Evolutionary conservation across 768 basidiomycete species (phyloP).

Genomic region (Phlegmacium glaucopus): DNA sequence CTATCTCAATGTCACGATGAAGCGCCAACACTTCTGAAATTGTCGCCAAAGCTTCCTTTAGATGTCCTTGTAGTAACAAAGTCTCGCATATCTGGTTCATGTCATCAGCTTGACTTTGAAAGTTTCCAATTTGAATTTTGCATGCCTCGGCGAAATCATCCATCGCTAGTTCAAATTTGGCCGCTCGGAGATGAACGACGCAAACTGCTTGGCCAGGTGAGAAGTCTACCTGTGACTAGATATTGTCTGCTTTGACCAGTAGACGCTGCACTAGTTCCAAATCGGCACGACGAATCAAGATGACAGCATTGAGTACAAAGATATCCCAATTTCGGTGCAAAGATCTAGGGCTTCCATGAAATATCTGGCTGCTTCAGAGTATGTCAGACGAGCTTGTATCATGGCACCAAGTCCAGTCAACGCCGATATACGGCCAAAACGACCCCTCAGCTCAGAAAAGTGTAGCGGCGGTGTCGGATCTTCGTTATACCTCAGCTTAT

Average conservation of each 20-base stretch:
- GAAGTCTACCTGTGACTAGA: no score
- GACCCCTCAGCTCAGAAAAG: constrained; percentile 17
- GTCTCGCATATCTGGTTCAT: constrained; percentile 13
- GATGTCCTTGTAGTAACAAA: constrained; percentile 6
- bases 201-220: constrained; percentile 17
- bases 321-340: constrained; percentile 8
- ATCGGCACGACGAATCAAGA: no score
- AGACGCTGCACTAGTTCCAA: no score
- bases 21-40: constrained; percentile 13
- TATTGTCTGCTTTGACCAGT: no score
- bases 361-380: constrained; percentile 14
- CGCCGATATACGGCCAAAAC: constrained; percentile 19
- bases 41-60: constrained; percentile 11
- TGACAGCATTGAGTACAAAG: no score
- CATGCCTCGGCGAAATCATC: constrained; percentile 8
- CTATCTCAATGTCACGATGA: constrained; percentile 19
- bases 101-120: constrained; percentile 17
- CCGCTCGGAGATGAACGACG: constrained; percentile 8
- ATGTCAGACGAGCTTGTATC: constrained; percentile 14
- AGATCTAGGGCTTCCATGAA: constrained; percentile 16
- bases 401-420: constrained; percentile 21
- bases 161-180: constrained; percentile 9
- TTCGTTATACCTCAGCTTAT: constrained; percentile 6
- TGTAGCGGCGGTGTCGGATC: constrained; percentile 10
- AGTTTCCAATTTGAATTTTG: background rate